These are phyloP conservation scores for Colletotrichum magnum DNA, from an alignment of 2,329 filamentous ascomycete genomes.

Conservation along the genomic window DNA sequence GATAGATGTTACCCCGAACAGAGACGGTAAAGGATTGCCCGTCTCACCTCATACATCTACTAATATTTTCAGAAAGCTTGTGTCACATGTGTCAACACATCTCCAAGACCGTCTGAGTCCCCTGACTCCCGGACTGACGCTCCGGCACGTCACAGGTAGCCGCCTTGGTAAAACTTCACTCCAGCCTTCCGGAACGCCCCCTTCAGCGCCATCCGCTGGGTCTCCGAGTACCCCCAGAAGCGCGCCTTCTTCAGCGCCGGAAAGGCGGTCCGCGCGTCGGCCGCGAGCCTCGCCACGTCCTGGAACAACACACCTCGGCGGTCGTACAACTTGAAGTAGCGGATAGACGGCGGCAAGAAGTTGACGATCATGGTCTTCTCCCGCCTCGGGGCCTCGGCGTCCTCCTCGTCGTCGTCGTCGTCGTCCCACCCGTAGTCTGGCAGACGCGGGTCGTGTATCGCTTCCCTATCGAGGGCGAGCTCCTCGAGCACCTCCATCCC, in stretches of 20 bases:
- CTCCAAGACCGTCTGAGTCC: too few relatives aligned
- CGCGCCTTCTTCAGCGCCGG: constrained; percentile 13
- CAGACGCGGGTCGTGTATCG: not conserved
- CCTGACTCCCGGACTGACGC: too few relatives aligned
- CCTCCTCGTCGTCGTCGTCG: not conserved
- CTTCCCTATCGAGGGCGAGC: constrained; percentile 10
- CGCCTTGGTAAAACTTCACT: constrained; percentile 13
- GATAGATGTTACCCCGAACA: too few relatives aligned
- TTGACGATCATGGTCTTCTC: not conserved
- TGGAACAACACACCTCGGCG: not conserved
- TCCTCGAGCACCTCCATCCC: constrained; percentile 12
- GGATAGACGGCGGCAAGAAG: constrained; percentile 18
- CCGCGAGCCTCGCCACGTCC: constrained; percentile 16
- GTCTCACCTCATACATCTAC: too few relatives aligned
- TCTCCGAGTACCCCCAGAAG: not conserved
- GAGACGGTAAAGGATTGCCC: too few relatives aligned
- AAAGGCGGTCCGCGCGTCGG: not conserved
- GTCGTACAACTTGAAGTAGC: constrained; percentile 13
- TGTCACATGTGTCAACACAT: too few relatives aligned
- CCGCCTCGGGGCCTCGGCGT: not conserved
- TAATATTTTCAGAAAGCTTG: too few relatives aligned
- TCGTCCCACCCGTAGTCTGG: not conserved
- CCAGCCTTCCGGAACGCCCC: not conserved
- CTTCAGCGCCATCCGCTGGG: constrained; percentile 12
- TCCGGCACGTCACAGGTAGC: not conserved